Evolutionary conservation across 176 grass and related monocot species (phyloP), one percentile per base, ranked within the genome.

Genomic region (Thinopyrum elongatum): DNA sequence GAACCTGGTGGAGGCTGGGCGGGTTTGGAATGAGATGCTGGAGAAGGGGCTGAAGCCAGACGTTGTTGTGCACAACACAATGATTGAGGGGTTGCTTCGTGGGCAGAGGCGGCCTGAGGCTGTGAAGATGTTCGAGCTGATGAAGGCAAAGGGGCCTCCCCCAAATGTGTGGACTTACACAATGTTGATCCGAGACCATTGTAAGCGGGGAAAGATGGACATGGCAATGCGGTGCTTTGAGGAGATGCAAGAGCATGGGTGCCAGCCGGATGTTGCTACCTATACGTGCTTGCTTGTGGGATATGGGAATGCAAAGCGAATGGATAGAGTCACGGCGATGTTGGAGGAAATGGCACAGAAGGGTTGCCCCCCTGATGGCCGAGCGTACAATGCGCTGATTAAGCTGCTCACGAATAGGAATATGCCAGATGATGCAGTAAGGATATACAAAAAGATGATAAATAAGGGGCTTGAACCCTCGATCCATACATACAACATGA

Each of bases 401-500:
- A 95, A 98, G 84, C 90, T 95, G 65, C 90, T 98, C 83, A 94
- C 91, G 0, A 94, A 89, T 82, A 91, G 89, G 49, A 89, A 75
- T 70, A 89, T 95, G 91, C 84, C 91, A 22, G 91, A 95, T 27
- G 91, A 98, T 84, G 96, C 91, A 26, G 81, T 79, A 44, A 84
- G 73, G 62, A 88, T 95, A 84, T 92, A 98, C 81, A 92, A 94
- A 85, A 95, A 85, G 30, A 95, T 98, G 96, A 90, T 95, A 81
- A 90, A 87, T 79, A 98, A 93, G 34, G 96, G 93, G 16, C 89
- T 92, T 39, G 86, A 92, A 73, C 93, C 90, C 75, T 91, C 96
- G 0, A 82, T 91, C 63, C 81, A 94, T 81, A 98, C 96, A n/a
- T 98, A 98, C 83, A 95, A 98, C 84, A 98, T 94, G 90, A 92